A percentile compares a stretch with the other conserved stretches of the same genome.
Conservation (phyloP, 2,329 filamentous ascomycete genomes). For the Myriosclerotinia curreyana region DNA sequence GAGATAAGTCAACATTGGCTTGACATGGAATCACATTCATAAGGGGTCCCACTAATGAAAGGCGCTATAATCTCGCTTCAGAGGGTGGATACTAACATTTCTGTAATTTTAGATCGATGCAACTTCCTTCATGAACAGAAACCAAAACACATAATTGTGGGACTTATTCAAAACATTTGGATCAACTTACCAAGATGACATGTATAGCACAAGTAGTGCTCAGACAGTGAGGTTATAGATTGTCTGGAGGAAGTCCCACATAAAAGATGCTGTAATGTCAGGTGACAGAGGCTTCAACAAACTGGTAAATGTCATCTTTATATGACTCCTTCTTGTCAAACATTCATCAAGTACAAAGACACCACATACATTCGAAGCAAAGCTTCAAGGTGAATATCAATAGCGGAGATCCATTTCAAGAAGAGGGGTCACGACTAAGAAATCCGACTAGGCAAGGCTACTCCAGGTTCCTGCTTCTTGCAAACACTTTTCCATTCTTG, state of each 20-base stretch:
- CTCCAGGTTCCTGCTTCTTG: background rate
- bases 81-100: background rate
- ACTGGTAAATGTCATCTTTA: background rate
- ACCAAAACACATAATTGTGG: background rate
- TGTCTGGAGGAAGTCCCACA: slow-evolving; percentile 8
- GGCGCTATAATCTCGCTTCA: slow-evolving; percentile 2
- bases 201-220: background rate
- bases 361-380: background rate
- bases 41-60: background rate
- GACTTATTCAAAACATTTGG: background rate
- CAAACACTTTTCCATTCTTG: background rate
- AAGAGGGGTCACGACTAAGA: too few relatives aligned
- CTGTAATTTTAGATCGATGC: background rate
- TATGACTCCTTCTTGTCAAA: background rate
- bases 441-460: background rate
- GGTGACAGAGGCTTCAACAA: background rate
- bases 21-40: background rate
- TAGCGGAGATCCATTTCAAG: background rate
- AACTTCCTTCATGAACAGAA: background rate
- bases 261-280: background rate
- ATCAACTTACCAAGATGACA: background rate
- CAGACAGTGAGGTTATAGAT: background rate
- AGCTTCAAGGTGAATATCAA: slow-evolving; percentile 1
- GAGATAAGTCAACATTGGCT: background rate
- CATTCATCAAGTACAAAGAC: background rate